A percentile compares a stretch with the other conserved stretches of the same genome.
phyloP scores from a whole-genome alignment of 176 grass and related monocot genomes.

The Eremochloa ophiuroides region DNA sequence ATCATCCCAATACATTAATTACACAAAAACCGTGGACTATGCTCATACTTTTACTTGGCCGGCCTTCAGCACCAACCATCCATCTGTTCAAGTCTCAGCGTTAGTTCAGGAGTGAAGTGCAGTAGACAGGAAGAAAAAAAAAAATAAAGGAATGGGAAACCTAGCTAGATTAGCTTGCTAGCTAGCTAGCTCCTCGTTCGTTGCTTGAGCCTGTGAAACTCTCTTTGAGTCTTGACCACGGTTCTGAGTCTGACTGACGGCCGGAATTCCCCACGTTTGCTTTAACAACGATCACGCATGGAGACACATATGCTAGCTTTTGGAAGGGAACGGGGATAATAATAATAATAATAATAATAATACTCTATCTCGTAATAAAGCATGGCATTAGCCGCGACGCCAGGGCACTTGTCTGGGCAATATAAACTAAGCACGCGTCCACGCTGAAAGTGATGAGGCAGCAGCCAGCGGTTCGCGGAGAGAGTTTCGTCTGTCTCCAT shows the following conservation, averaged over 20 bases:
- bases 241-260: background rate
- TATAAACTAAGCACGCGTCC: background rate
- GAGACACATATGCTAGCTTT: background rate
- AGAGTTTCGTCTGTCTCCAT: background rate
- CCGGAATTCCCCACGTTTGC: constrained; percentile 28
- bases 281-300: background rate
- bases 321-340: background rate
- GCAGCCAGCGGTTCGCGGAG: background rate
- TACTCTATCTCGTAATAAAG: constrained; percentile 6
- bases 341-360: too few relatives aligned
- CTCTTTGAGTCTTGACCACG: constrained; percentile 11
- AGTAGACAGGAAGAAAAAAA: constrained; percentile 4
- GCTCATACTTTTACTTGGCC: background rate
- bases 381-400: background rate
- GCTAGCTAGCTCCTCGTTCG: background rate
- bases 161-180: background rate
- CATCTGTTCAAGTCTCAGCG: background rate
- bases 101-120: constrained; percentile 4
- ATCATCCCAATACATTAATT: background rate
- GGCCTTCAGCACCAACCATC: constrained; percentile 22
- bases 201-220: constrained; percentile 33
- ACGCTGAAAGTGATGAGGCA: background rate
- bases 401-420: background rate
- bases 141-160: background rate
- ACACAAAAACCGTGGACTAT: background rate